phyloP scores from a whole-genome alignment of 1,284 basidiomycete species.

The Cerrena zonata region DNA sequence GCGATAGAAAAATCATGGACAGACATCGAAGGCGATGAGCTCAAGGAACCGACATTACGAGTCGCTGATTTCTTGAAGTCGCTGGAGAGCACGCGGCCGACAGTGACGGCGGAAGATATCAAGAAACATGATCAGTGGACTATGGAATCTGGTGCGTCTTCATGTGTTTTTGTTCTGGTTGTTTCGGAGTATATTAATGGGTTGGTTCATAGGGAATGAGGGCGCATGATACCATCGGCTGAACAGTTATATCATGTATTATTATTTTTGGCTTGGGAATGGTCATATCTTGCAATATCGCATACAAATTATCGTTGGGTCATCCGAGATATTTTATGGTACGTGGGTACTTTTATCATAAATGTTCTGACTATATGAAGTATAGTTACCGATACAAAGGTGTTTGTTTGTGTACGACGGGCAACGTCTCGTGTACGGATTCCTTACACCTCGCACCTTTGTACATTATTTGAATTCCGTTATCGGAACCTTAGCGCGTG shows the following conservation, averaged over 20 bases:
- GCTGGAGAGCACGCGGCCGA: conserved; percentile 78
- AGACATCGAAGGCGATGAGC: conserved; percentile 85
- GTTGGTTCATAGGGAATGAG: conserved; percentile 31
- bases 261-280: conserved; percentile 4
- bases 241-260: not conserved
- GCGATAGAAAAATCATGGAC: conserved; percentile 91
- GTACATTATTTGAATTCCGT: no score
- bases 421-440: no score
- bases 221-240: conserved; percentile 28
- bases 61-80: conserved; percentile 84
- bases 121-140: conserved; percentile 90
- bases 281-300: conserved; percentile 6
- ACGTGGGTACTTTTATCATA: no score
- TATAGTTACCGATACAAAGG: no score
- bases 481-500: no score
- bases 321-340: no score
- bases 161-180: not conserved
- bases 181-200: not conserved
- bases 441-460: no score
- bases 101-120: conserved; percentile 86
- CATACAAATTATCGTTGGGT: no score
- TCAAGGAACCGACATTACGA: conserved; percentile 79
- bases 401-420: no score
- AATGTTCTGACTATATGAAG: no score
- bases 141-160: conserved; percentile 62